A percentile compares a stretch with the other conserved stretches of the same genome.
Conservation (phyloP, 805 yeast species). For the Cyberlindnera euphorbiiphila region DNA sequence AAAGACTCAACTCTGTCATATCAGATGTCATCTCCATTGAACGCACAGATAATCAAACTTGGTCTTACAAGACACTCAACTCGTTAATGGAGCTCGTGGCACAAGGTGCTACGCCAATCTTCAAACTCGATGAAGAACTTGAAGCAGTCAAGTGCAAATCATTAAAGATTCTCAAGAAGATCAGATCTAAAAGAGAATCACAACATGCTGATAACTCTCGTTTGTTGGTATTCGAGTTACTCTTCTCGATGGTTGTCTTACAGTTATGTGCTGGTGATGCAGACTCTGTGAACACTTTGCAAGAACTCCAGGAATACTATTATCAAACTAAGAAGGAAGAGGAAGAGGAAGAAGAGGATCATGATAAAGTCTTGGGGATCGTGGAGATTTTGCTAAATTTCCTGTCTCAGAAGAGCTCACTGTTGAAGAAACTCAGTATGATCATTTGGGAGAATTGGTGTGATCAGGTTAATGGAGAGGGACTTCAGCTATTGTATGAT, state of each 20-base stretch:
- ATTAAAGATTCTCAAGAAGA: slow-evolving; percentile 42
- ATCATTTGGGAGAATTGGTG: slow-evolving; percentile 56
- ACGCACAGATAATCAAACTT: slow-evolving; percentile 44
- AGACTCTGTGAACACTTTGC: slow-evolving; percentile 71
- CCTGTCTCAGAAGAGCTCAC: slow-evolving; percentile 51
- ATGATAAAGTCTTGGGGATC: slow-evolving; percentile 47
- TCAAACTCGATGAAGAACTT: slow-evolving; percentile 58
- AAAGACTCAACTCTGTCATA: slow-evolving; percentile 65
- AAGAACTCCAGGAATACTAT: slow-evolving; percentile 66
- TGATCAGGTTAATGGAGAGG: slow-evolving; percentile 39
- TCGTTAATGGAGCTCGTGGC: slow-evolving; percentile 31
- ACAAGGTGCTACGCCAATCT: slow-evolving; percentile 27
- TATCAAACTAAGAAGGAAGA: slow-evolving; percentile 41
- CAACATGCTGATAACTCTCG: slow-evolving; percentile 32
- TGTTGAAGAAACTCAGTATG: slow-evolving; percentile 54
- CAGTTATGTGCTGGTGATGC: slow-evolving; percentile 74
- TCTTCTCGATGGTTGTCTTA: slow-evolving; percentile 71
- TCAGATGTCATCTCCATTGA: slow-evolving; percentile 48
- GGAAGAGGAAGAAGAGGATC: slow-evolving; percentile 31
- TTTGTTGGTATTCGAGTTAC: slow-evolving; percentile 64
- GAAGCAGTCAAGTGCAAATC: slow-evolving; percentile 44
- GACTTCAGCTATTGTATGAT: slow-evolving; percentile 49
- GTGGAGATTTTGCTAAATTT: slow-evolving; percentile 58
- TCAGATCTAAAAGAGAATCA: slow-evolving; percentile 35
- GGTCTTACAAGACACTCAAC: slow-evolving; percentile 56